phyloP scores from a whole-genome alignment of 2,329 filamentous ascomycete species.

The Penicillium paneum region DNA sequence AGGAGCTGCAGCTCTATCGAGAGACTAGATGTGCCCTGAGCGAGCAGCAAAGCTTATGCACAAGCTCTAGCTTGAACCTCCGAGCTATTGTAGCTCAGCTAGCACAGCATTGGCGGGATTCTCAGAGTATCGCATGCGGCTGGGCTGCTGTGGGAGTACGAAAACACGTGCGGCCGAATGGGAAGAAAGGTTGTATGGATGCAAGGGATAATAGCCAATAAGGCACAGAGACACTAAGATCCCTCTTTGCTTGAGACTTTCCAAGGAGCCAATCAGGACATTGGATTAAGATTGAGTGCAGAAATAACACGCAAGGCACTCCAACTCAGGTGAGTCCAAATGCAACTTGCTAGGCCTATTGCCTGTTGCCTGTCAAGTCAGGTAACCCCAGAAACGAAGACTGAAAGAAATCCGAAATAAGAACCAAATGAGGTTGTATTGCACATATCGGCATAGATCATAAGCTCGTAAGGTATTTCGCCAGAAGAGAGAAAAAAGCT shows the following conservation, averaged over 20 bases:
- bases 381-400: background rate
- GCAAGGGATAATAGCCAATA: conserved; percentile 18
- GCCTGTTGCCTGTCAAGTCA: background rate
- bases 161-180: conserved; percentile 17
- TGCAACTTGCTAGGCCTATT: conserved; percentile 2
- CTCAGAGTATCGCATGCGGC: conserved; percentile 1
- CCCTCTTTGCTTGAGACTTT: background rate
- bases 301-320: conserved; percentile 25
- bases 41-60: conserved; percentile 18
- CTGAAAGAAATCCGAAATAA: background rate
- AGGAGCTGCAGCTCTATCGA: background rate
- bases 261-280: background rate
- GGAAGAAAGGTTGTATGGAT: conserved; percentile 13
- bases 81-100: conserved; percentile 6
- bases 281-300: background rate
- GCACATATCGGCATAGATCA: conserved; percentile 10
- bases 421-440: conserved; percentile 3
- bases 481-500: background rate
- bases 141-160: background rate
- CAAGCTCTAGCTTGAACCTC: conserved; percentile 3
- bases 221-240: background rate
- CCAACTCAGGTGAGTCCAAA: conserved; percentile 13
- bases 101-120: conserved; percentile 1
- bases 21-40: conserved; percentile 1
- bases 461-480: conserved; percentile 10